Conservation (phyloP, 108 stramenopile genomes). For the Cyclostephanos invisitatus region DNA sequence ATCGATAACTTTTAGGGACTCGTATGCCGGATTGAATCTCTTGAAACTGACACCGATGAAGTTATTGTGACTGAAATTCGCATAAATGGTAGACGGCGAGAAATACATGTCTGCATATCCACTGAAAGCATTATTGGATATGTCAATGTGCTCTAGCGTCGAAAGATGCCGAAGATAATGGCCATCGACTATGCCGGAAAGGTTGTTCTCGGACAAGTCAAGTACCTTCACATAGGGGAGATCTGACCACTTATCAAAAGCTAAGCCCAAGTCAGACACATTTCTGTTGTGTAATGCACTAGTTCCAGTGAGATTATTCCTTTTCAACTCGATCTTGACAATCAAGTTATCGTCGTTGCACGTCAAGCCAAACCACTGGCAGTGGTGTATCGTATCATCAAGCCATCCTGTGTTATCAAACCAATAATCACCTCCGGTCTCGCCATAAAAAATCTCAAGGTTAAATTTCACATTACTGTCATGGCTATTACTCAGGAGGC, state of each 20-base stretch:
- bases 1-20: too few relatives aligned
- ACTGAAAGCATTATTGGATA: constrained; percentile 18
- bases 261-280: too few relatives aligned
- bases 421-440: constrained; percentile 21
- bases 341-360: constrained; percentile 22
- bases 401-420: constrained; percentile 16
- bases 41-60: constrained; percentile 54
- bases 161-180: too few relatives aligned
- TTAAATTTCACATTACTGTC: neutral
- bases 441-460: constrained; percentile 1
- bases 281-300: too few relatives aligned
- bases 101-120: constrained; percentile 57
- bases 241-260: too few relatives aligned
- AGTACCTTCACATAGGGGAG: too few relatives aligned
- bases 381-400: neutral
- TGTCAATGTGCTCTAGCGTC: constrained; percentile 10
- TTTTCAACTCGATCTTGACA: constrained; percentile 6
- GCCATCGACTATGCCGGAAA: too few relatives aligned
- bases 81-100: constrained; percentile 49
- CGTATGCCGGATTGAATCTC: constrained; percentile 30
- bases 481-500: neutral
- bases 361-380: constrained; percentile 27
- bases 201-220: too few relatives aligned
- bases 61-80: constrained; percentile 55
- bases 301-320: too few relatives aligned